phyloP scores from a whole-genome alignment of 306 rosid species.

The Cicer arietinum region DNA sequence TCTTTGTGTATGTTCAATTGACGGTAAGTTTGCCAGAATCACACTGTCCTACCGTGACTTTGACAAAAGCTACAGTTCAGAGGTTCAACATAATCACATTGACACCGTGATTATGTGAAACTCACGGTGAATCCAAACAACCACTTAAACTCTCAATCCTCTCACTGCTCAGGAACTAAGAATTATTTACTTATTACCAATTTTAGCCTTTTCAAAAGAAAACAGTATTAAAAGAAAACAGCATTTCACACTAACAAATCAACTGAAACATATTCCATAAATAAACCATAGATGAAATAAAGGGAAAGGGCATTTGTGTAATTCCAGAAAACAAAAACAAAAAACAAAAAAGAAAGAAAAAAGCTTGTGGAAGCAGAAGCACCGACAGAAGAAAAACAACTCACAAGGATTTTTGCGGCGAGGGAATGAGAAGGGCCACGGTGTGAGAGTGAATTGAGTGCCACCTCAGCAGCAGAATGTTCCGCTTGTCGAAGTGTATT shows the following conservation, averaged over 20 bases:
- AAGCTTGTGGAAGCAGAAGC: background rate
- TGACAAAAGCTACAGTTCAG: background rate
- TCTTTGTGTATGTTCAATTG: background rate
- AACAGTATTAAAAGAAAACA: background rate
- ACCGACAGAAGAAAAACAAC: conserved; percentile 48
- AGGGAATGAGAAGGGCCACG: conserved; percentile 95
- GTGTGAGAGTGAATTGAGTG: conserved; percentile 83
- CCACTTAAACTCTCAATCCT: too few species aligned
- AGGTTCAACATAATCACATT: too few species aligned
- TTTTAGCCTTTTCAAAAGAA: background rate
- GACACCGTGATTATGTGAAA: background rate
- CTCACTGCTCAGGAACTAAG: too few species aligned
- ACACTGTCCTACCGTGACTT: background rate
- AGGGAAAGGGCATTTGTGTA: conserved; percentile 51
- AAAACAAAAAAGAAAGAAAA: background rate
- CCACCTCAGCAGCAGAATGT: conserved; percentile 99
- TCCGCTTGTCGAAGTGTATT: conserved; percentile 96
- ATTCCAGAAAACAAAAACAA: conserved; percentile 32
- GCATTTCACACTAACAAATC: conserved; percentile 2
- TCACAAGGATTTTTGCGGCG: conserved; percentile 88
- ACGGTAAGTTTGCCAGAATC: background rate
- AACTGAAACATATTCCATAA: background rate
- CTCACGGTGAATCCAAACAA: background rate
- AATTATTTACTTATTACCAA: background rate
- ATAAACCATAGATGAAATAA: background rate